These are phyloP conservation scores for Misopates orontium DNA, from an alignment of 257 asterid species.

Conservation along the genomic window DNA sequence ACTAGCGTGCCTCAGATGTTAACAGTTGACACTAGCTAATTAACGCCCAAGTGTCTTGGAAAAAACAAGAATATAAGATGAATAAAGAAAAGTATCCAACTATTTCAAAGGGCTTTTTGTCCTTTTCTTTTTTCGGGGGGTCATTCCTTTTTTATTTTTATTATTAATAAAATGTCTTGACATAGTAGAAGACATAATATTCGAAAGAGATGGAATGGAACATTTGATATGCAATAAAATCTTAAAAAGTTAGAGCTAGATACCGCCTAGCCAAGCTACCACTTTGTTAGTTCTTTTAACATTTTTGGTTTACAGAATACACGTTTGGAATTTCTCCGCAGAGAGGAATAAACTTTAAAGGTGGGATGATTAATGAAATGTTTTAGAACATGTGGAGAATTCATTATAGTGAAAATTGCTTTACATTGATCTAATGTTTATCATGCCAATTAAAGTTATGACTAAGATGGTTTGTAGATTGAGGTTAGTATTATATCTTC, in stretches of 20 bases:
- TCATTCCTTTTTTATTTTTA: not conserved
- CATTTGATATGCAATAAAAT: constrained; percentile 17
- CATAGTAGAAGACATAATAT: not conserved
- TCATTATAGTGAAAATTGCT: too few species aligned
- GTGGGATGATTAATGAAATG: not conserved
- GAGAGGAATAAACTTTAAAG: not conserved
- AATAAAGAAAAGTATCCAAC: constrained; percentile 6
- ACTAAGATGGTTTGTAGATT: too few species aligned
- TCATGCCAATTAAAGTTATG: too few species aligned
- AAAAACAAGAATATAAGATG: not conserved
- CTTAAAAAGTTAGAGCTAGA: constrained; percentile 13
- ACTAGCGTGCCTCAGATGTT: not conserved
- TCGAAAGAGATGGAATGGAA: constrained; percentile 2
- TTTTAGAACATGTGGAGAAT: not conserved
- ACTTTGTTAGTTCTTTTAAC: not conserved
- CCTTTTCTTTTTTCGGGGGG: not conserved
- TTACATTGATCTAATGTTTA: too few species aligned
- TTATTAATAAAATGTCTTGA: not conserved
- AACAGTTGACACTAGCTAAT: constrained; percentile 10
- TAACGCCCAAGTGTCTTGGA: constrained; percentile 9
- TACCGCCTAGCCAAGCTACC: constrained; percentile 7
- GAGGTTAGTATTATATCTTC: too few species aligned
- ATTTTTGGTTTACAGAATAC: too few species aligned
- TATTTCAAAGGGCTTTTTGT: constrained; percentile 15
- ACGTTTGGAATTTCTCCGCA: too few species aligned